Evolutionary conservation across 2,329 filamentous ascomycete genomes (phyloP).

Genomic region (Plenodomus lindquistii): DNA sequence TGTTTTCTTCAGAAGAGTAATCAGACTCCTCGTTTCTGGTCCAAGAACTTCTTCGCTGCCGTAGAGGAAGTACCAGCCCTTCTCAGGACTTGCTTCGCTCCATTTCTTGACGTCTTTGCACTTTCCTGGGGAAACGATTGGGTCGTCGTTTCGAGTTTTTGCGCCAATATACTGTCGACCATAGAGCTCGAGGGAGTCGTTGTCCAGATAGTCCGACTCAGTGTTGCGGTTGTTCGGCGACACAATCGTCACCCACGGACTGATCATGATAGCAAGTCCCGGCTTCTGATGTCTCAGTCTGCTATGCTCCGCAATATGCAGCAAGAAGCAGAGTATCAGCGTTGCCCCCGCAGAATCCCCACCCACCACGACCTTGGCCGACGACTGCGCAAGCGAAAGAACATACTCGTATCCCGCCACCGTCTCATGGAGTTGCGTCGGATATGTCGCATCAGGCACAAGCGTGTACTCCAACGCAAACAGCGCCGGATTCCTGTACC

Average conservation of each 20-base stretch:
- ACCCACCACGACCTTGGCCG: constrained; percentile 68
- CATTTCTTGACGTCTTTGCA: constrained; percentile 70
- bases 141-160: constrained; percentile 55
- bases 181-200: constrained; percentile 67
- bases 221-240: constrained; percentile 70
- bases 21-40: constrained; percentile 66
- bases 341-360: constrained; percentile 82
- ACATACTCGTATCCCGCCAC: constrained; percentile 73
- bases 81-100: constrained; percentile 66
- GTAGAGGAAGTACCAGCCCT: constrained; percentile 72
- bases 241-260: constrained; percentile 77
- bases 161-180: constrained; percentile 69
- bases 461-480: constrained; percentile 82
- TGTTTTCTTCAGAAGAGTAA: constrained; percentile 58
- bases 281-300: constrained; percentile 53
- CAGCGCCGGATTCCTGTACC: constrained; percentile 75
- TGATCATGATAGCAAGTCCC: constrained; percentile 72
- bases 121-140: constrained; percentile 69
- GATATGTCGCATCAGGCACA: constrained; percentile 73
- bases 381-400: constrained; percentile 60
- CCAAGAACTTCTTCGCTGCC: constrained; percentile 79
- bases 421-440: constrained; percentile 72
- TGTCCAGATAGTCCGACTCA: constrained; percentile 74
- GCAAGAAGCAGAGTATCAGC: constrained; percentile 71
- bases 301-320: constrained; percentile 62